Evolutionary conservation across 148 eudicot species (phyloP).

Genomic region (Silene latifolia): DNA sequence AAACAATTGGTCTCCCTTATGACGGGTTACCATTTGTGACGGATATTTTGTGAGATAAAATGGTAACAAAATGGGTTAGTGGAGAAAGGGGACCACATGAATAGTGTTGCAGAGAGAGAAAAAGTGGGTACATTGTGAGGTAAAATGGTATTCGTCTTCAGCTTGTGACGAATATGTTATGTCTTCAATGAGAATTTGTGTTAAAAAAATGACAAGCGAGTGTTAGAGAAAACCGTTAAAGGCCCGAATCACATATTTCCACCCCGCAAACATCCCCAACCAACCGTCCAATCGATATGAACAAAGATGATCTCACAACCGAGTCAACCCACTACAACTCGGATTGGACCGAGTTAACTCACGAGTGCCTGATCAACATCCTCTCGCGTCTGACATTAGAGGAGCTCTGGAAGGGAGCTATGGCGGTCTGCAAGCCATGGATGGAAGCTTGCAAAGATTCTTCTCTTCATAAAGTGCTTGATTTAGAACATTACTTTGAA

Average conservation of each 20-base stretch:
- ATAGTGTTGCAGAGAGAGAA: too few relatives aligned
- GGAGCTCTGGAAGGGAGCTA: conserved; percentile 60
- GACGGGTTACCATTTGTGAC: too few relatives aligned
- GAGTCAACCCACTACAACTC: conserved; percentile 23
- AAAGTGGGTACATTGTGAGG: too few relatives aligned
- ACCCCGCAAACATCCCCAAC: not conserved
- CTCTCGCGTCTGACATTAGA: conserved; percentile 60
- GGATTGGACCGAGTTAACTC: conserved; percentile 84
- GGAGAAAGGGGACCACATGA: too few relatives aligned
- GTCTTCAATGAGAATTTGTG: too few relatives aligned
- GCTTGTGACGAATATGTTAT: too few relatives aligned
- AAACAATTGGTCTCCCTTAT: too few relatives aligned
- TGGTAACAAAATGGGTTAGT: too few relatives aligned
- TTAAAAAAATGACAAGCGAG: too few relatives aligned
- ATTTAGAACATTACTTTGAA: conserved; percentile 63
- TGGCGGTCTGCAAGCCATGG: conserved; percentile 86
- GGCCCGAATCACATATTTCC: not conserved
- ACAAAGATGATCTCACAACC: conserved; percentile 6
- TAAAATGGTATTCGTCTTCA: too few relatives aligned
- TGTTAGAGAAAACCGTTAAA: not conserved
- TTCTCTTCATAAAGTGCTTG: conserved; percentile 47
- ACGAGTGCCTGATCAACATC: conserved; percentile 70
- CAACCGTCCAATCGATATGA: conserved; percentile 21
- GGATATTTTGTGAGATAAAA: too few relatives aligned
- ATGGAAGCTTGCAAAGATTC: conserved; percentile 64